A percentile compares a stretch with the other conserved stretches of the same genome.
Conservation (phyloP, 2,329 filamentous ascomycete species). For the Ambrosiella xylebori region DNA sequence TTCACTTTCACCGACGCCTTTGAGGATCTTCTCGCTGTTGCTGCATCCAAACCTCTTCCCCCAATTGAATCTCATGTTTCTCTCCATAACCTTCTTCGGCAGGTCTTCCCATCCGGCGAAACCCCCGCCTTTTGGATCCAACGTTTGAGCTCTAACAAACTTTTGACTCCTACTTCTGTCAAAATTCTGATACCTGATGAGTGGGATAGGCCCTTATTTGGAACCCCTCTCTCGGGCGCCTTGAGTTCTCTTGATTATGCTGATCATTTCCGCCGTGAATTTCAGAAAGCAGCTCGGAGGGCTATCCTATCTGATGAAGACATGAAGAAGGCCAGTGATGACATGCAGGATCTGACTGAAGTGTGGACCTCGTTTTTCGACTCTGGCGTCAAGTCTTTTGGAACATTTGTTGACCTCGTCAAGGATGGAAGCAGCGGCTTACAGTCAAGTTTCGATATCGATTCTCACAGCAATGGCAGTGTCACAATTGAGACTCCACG, state of each 20-base stretch:
- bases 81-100: conserved; percentile 22
- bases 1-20: conserved; percentile 41
- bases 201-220: neutral
- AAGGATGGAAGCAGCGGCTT: conserved; percentile 15
- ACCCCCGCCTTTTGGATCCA: conserved; percentile 27
- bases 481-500: neutral
- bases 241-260: conserved; percentile 15
- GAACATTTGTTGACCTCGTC: conserved; percentile 23
- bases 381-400: conserved; percentile 24
- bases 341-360: conserved; percentile 6
- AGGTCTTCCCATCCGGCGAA: conserved; percentile 25
- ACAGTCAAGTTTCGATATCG: conserved; percentile 8
- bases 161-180: conserved; percentile 20
- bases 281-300: conserved; percentile 15
- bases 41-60: conserved; percentile 25
- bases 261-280: conserved; percentile 19
- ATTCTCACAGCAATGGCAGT: conserved; percentile 2
- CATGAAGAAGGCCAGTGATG: conserved; percentile 17
- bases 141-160: conserved; percentile 22
- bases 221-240: conserved; percentile 14
- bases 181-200: conserved; percentile 13
- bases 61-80: conserved; percentile 23
- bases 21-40: conserved; percentile 36
- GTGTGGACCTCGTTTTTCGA: conserved; percentile 20
- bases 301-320: conserved; percentile 15